Percentiles rank a stretch among this genome's conserved stretches.
phyloP scores from a whole-genome alignment of 306 rosid species.

The Quercus gilva region DNA sequence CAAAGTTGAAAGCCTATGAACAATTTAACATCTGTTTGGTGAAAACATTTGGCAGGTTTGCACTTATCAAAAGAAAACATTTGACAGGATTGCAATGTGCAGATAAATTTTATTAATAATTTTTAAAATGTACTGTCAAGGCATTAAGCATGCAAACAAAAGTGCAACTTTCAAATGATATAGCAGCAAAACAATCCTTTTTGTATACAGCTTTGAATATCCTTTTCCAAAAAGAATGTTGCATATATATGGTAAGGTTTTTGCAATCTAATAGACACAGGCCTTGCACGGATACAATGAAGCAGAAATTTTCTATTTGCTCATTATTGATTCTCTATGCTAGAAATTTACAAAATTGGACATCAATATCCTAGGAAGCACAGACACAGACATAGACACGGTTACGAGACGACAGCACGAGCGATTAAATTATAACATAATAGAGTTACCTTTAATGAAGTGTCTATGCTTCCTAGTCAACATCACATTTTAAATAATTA shows the following conservation, averaged over 20 bases:
- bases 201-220: not conserved
- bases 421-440: too few relatives aligned
- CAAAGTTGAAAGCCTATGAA: conserved; percentile 99
- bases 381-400: too few relatives aligned
- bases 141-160: not conserved
- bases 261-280: not conserved
- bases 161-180: not conserved
- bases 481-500: conserved; percentile 5
- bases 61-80: conserved; percentile 15
- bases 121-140: not conserved
- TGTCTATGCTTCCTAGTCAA: too few relatives aligned
- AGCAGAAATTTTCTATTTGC: not conserved
- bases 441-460: too few relatives aligned
- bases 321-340: not conserved
- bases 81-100: conserved; percentile 34
- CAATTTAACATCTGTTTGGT: conserved; percentile 69
- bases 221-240: not conserved
- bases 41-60: conserved; percentile 36
- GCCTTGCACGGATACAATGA: not conserved
- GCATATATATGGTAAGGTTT: not conserved
- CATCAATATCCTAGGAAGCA: not conserved
- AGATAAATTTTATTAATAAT: conserved; percentile 16
- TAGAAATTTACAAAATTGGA: conserved; percentile 12
- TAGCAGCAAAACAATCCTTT: not conserved
- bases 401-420: too few relatives aligned